Evolutionary conservation across 1,284 basidiomycete species (phyloP), one percentile per base, ranked within the genome.

Genomic region (Microbotryum violaceum): DNA sequence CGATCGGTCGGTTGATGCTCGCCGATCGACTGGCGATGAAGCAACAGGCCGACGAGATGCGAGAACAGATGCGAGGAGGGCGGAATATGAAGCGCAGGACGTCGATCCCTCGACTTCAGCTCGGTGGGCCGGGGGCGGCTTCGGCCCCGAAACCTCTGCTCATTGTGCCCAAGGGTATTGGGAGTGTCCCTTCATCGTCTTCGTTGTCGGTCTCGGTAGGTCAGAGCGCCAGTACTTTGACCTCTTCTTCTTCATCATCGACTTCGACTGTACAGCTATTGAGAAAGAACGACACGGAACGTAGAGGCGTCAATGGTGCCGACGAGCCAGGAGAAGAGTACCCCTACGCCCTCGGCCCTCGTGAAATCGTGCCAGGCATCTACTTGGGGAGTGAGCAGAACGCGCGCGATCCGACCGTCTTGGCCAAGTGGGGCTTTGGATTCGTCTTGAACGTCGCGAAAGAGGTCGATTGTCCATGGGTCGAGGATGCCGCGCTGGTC

Each of bases 321-420:
- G 59, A 18, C 7, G 60, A 63, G 14, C 62, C 62, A 3, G 45
- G 29, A 12, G 71, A 72, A 55, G 69, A 70, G 48, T 72, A 70
- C 37, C 88, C 91, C 3, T 97, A 97, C 74, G 77, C 81, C 8
- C 81, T 88, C 70, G 93, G 94, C 1, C 94, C 93, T 25, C 79
- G 89, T 48, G 87, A 97, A 75, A 81, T 97, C 68, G 79, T 97
- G 37, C 92, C 92, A 1, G 86, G 87, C 49, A 81, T 97, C 57
- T 97, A 86, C 83, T 82, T 97, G 9, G 94, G 93, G 60, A 90
- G 90, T 53, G 92, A 97, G 75, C 90, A 94, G 75, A 94, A 94
- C 67, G 89, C 89, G 42, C 82, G 84, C 58, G 86, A 93, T 75
- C 87, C 85, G 82, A 78, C 79, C 49, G 78, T 79, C 53, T 82